These are phyloP conservation scores for Effrenium voratum DNA, from an alignment of 73 alveolate genomes.

Conservation along the genomic window DNA sequence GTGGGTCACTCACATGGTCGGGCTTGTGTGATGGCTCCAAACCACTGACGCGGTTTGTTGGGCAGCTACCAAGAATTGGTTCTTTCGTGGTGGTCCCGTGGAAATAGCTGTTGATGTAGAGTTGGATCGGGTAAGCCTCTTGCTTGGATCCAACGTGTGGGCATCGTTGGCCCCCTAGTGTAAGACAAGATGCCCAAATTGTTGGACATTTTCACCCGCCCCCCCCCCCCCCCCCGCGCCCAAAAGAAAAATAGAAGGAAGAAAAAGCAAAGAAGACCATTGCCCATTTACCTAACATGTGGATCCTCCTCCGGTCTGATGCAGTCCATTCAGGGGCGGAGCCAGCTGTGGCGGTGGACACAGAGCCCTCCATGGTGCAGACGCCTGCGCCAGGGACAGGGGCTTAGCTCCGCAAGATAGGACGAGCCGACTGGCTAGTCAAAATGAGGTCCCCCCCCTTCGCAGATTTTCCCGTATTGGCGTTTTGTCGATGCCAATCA, in stretches of 20 bases:
- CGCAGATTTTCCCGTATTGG: too few species aligned
- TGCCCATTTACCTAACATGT: neutral
- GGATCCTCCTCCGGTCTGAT: neutral
- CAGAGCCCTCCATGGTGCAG: neutral
- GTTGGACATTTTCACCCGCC: neutral
- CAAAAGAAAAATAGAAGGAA: neutral
- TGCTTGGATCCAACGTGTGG: neutral
- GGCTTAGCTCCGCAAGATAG: neutral
- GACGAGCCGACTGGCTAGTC: neutral
- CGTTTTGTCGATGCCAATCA: neutral
- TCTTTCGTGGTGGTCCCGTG: neutral
- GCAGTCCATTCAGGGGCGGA: neutral
- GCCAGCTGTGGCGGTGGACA: neutral
- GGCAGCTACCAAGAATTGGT: neutral
- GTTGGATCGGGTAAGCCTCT: neutral
- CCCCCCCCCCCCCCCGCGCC: neutral
- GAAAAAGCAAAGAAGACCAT: neutral
- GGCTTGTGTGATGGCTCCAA: neutral
- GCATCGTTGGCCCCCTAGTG: neutral
- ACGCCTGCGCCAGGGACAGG: neutral
- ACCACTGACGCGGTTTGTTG: too few species aligned
- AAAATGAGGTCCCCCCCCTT: too few species aligned
- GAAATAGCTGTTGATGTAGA: neutral
- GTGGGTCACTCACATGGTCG: neutral
- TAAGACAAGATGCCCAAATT: neutral